Base-by-base conservation (phyloP, 2,329 filamentous ascomycete genomes). In the Penicillium sp. region DNA sequence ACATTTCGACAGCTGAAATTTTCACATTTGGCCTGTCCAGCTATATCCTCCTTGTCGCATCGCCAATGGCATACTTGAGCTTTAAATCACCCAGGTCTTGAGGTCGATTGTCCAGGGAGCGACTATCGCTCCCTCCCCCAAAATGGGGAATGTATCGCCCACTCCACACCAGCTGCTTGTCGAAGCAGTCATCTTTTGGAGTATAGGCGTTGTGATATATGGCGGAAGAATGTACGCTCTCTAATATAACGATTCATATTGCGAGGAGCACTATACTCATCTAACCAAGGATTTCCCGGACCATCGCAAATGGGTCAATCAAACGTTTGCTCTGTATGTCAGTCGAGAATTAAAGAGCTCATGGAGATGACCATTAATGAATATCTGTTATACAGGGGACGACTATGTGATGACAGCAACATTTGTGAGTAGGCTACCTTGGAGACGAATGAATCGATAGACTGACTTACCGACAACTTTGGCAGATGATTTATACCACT, bases 341-440 rank as follows among this genome's bases (percentile, higher is more conserved):
- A 19, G 14, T 4, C 31, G 13, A 14, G 4, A 7, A 9, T 3
- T 14, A 7, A 23, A 16, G 19, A 23, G 8, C 4, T 14, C 14
- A 14, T n/a, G 39, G 21, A 26, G 37, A 14, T 23, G 2, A n/a
- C 4, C 14, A 5, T 23, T 39, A 29, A 42, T 21, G 3, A 10
- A n/a, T 11, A 37, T 19, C 7, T 37, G n/a, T 9, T 47, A 6
- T n/a, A 9, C 37, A 72, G 70, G 69, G 46, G 75, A 77, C 48
- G 75, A 77, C 47, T 74, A 72, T 62, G 61, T 74, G 2, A 77
- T 77, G 75, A 68, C 63, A 26, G 57, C 64, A 10, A 70, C 71
- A 5, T 73, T 76, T 63, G 75, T 76, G 64, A 69, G 72, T 58
- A 3, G 13, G 5, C 4, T n/a, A 27, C 7, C 14, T 46, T 29